Percentiles rank a stretch among this genome's conserved stretches.
These are phyloP conservation scores for Brassica rapa DNA, from an alignment of 345 rosid genomes.

Conservation along the genomic window DNA sequence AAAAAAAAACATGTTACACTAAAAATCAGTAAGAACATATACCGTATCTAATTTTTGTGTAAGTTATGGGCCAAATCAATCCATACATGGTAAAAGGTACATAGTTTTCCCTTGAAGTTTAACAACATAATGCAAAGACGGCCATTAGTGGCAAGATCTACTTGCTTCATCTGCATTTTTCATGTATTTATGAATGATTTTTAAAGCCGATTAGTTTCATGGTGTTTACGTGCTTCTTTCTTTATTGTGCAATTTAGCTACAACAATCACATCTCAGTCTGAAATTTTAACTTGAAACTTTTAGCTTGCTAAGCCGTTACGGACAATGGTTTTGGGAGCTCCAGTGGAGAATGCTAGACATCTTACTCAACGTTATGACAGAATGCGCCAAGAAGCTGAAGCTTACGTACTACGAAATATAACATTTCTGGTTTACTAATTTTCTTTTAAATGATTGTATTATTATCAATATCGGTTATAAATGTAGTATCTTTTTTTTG, in stretches of 20 bases:
- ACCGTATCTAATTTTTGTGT: not conserved
- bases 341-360: constrained; percentile 97
- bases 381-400: constrained; percentile 97
- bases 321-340: constrained; percentile 95
- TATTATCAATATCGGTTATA: not conserved
- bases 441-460: too few species aligned
- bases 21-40: not conserved
- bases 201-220: constrained; percentile 3
- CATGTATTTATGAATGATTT: not conserved
- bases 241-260: constrained; percentile 9
- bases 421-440: not conserved
- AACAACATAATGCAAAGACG: not conserved
- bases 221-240: constrained; percentile 10
- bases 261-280: constrained; percentile 2
- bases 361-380: constrained; percentile 96
- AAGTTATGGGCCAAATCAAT: not conserved
- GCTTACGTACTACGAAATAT: constrained; percentile 60
- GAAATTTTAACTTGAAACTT: constrained; percentile 2
- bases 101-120: not conserved
- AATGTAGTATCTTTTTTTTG: not conserved
- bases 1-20: not conserved
- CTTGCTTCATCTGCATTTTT: not conserved
- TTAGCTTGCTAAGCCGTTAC: constrained; percentile 92
- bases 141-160: not conserved
- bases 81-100: not conserved